These are phyloP conservation scores for Daldinia bambusicola DNA, from an alignment of 495 filamentous ascomycete genomes.

Conservation along the genomic window DNA sequence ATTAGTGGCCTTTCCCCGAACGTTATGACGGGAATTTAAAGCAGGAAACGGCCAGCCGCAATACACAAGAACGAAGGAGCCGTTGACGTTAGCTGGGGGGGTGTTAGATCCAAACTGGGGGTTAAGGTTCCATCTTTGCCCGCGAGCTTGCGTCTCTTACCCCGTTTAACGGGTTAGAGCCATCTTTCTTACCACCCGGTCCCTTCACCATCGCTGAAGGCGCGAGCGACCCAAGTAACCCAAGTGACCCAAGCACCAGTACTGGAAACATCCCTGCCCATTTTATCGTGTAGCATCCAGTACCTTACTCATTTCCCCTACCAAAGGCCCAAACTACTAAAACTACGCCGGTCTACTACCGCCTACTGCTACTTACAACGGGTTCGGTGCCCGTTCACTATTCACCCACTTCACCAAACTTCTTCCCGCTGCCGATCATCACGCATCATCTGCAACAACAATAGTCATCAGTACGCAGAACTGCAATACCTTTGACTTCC, in stretches of 20 bases:
- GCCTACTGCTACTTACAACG: background rate
- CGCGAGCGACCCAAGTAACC: conserved; percentile 12
- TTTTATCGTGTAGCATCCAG: conserved; percentile 11
- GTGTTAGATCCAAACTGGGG: conserved; percentile 23
- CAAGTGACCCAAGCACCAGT: conserved; percentile 21
- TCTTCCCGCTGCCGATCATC: conserved; percentile 43
- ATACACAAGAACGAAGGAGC: conserved; percentile 6
- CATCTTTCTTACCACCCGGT: conserved; percentile 33
- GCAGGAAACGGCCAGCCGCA: conserved; percentile 19
- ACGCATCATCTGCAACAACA: conserved; percentile 45
- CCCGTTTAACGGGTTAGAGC: conserved; percentile 19
- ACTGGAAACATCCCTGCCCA: conserved; percentile 39
- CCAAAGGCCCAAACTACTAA: background rate
- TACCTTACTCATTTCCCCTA: background rate
- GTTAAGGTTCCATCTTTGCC: conserved; percentile 43
- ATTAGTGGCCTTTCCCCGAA: conserved; percentile 7
- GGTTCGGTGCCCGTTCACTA: too few relatives aligned
- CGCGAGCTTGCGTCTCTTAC: conserved; percentile 12
- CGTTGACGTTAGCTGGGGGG: too few relatives aligned
- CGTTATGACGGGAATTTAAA: background rate
- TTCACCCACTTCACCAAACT: conserved; percentile 40
- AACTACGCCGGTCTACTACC: conserved; percentile 2
- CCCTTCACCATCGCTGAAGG: conserved; percentile 28
- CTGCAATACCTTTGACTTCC: conserved; percentile 22
- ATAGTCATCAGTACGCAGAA: conserved; percentile 33